Base-by-base conservation (phyloP, 139 green algal genomes). In the Diplosphaera chodatii region DNA sequence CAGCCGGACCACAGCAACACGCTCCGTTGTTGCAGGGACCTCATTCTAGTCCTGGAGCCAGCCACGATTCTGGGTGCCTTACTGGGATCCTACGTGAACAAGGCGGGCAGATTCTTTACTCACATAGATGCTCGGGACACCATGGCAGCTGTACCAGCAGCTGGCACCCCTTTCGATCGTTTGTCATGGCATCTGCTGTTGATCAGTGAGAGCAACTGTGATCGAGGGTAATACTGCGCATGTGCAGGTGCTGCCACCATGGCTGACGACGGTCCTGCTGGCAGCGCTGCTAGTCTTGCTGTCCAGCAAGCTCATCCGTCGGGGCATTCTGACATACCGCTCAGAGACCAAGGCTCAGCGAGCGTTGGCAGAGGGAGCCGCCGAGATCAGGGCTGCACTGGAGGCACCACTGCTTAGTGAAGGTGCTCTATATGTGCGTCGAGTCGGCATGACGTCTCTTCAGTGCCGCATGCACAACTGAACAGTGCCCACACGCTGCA, bases 21-120 rank as follows among this genome's bases (percentile, higher is more conserved):
- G 48, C 13, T 27, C 48, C 16, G 25, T 59, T 21, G 8, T 25
- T 59, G 48, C 48, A 59, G 48, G 48, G 77, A 87, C 69, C 65
- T 91, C 10, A 88, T 88, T n/a, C 55, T 91, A 16, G 77, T 89
- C 10, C 88, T 91, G 86, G 86, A 91, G 71, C 86, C 86, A 0
- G 69, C 67, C 29, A 91, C 84, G 16, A 88, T 91, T 16, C 65
- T 91, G 20, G 86, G 86, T 0, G 82, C 86, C 1, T 28, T 89
- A 1, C 22, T 83, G 21, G 86, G 86, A 4, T 77, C 78, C 25
- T 89, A 86, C 67, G 13, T 88, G 4, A 88, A 89, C 72, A 83
- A 83, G 67, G 80, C 80, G 41, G 0, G 55, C 5, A 22, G 29
- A 8, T 48, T 5, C 16, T n/a, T n/a, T n/a, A n/a, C n/a, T n/a